Evolutionary conservation across 805 yeast genomes (phyloP).

Genomic region (Candida xyloterini): DNA sequence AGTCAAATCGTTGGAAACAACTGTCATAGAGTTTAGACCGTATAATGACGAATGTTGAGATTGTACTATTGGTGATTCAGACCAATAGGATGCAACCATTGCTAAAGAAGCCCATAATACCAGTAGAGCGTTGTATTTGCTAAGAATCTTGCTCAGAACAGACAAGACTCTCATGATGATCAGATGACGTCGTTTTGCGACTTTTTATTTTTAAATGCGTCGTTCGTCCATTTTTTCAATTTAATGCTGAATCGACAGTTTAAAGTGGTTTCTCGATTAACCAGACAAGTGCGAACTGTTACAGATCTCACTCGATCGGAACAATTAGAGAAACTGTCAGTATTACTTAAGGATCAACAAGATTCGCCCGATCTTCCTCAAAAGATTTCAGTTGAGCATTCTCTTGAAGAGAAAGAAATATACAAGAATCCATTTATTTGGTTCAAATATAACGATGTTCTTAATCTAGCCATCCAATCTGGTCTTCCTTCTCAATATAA

Average conservation of each 20-base stretch:
- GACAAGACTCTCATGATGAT: not conserved
- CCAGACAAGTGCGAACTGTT: not conserved
- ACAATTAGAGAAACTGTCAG: conserved; percentile 1
- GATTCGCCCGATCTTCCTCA: conserved; percentile 8
- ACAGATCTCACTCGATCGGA: not conserved
- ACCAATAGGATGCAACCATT: conserved; percentile 8
- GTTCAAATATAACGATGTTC: conserved; percentile 14
- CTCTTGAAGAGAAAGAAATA: conserved; percentile 16
- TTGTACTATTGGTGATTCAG: not conserved
- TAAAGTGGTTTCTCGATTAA: not conserved
- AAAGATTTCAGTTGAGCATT: conserved; percentile 2
- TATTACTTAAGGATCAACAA: not conserved
- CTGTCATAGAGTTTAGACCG: conserved; percentile 21
- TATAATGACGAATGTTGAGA: conserved; percentile 11
- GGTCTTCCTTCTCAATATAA: conserved; percentile 14
- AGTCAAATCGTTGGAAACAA: conserved; percentile 16
- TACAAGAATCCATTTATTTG: conserved; percentile 18
- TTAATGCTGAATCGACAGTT: conserved; percentile 1
- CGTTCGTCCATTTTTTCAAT: conserved; percentile 4
- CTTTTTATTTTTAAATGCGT: conserved; percentile 3
- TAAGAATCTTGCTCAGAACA: conserved; percentile 3
- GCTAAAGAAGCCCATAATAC: conserved; percentile 14
- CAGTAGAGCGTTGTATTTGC: conserved; percentile 4
- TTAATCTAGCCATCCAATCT: conserved; percentile 16
- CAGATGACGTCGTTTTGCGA: not conserved